Conservation (phyloP, 495 filamentous ascomycete species). For the Penicillium turbatum region DNA sequence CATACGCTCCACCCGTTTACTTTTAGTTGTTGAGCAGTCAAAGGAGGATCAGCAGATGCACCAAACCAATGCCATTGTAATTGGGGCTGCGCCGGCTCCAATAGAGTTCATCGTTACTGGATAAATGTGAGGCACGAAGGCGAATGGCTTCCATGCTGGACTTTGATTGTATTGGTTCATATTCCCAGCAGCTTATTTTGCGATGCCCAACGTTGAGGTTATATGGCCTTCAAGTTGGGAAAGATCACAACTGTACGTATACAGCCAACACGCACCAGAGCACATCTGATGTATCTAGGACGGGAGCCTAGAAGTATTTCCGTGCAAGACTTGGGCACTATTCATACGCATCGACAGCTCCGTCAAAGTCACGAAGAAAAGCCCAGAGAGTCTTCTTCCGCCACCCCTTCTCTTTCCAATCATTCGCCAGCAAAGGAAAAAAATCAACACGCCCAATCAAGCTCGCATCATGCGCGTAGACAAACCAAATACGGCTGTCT, state of each 20-base stretch:
- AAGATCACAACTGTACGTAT: no score
- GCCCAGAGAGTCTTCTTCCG: constrained; percentile 46
- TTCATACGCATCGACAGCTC: neutral
- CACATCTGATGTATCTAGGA: no score
- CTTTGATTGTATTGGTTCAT: no score
- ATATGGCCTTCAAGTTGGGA: no score
- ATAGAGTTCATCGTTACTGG: neutral
- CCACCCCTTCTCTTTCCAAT: constrained; percentile 50
- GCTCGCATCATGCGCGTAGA: constrained; percentile 51
- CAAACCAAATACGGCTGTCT: constrained; percentile 46
- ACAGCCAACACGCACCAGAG: no score
- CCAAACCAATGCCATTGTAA: constrained; percentile 50
- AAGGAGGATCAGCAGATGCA: constrained; percentile 50
- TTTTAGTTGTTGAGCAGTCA: constrained; percentile 55
- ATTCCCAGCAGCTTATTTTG: no score
- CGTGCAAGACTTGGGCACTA: no score
- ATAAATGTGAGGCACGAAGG: no score
- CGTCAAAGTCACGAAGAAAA: constrained; percentile 53
- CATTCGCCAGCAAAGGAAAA: constrained; percentile 48
- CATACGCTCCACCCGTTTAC: constrained; percentile 54
- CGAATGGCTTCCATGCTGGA: no score
- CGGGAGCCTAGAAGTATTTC: no score
- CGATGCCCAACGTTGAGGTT: no score
- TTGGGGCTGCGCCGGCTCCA: constrained; percentile 8
- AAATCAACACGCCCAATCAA: constrained; percentile 45